Evolutionary conservation across 768 basidiomycete species (phyloP), one percentile per base, ranked within the genome.

Genomic region (Leccinum subgranulosum): DNA sequence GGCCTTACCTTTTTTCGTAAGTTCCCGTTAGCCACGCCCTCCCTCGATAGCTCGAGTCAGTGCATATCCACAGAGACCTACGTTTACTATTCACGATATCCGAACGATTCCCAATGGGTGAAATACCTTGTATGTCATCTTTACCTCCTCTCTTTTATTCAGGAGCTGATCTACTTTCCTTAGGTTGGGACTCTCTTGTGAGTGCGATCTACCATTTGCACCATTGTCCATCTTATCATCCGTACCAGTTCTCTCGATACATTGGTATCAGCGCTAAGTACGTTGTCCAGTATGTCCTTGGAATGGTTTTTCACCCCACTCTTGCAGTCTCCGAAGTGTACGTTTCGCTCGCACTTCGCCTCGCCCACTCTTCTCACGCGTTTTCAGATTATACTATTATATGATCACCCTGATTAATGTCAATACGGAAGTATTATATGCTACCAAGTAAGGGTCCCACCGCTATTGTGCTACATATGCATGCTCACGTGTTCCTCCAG

Each of bases 1-100:
- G 72, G 71, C 31, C 60, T 72, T 34, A 72, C 72, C 27, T 74
- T 72, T 55, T 72, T 72, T 59, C 72, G 71, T 68, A 51, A 7
- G 70, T 64, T 21, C n/a, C 48, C 4, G 17, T 12, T 17, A 3
- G 4, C 8, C 25, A 28, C 12, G 6, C 28, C 17, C 54, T 29
- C 17, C 4, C 19, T 3, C 6, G 1, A 2, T 10, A 11, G 9
- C 17, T 51, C 15, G 47, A 17, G 12, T 31, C n/a, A 12, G 19
- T 39, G 6, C 15, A 1, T 23, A 10, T 14, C 3, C 7, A 21
- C 56, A 72, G 71, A 72, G 54, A 55, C 58, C 0, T 72, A 74
- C 59, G 56, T 72, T 10, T 72, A 73, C 58, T 66, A 63, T 51
- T 58, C 70, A 17, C 62, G 69, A 23, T 72, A 62, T 19, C 65